Evolutionary conservation across 352 stramenopile genomes (phyloP), one percentile per base, ranked within the genome.

Genomic region (Pythium rhizo-oryzae): DNA sequence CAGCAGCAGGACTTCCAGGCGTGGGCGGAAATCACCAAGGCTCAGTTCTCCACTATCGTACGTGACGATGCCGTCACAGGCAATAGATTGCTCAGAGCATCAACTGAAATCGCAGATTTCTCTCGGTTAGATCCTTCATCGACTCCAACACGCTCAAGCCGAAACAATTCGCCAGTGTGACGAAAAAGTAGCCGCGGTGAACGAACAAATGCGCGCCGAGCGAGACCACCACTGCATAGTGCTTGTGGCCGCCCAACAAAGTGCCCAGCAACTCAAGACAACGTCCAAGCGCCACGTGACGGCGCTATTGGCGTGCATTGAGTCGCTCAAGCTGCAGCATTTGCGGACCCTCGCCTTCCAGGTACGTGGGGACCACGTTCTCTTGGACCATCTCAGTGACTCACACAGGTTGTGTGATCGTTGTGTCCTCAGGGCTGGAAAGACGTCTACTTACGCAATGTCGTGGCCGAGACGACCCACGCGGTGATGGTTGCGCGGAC

Each of bases 401-500:
- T 47, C 13, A 47, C 41, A 47, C 41, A 2, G 13, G 7, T 41
- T 11, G 8, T 11, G 35, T 41, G 41, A 4, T 19, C 7, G n/a
- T n/a, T 16, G 18, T 47, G 13, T 47, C 18, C 41, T 4, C 55
- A 85, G 75, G 67, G 67, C 4, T 91, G 81, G 80, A 91, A 89
- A 47, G 78, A 89, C 11, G 55, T 75, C 8, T 82, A 84, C 43
- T 55, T 90, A 49, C 71, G 80, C 19, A 77, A 67, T 12, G 58
- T 87, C 4, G 72, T 89, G 0, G 79, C 72, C 1, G 74, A 91
- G 53, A 83, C 80, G n/a, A 90, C 81, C 21, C 83, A 91, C 56
- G 78, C 79, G 1, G 83, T 81, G 24, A 89, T 91, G 83, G 58
- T 90, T 4, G 79, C 68, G n/a, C 59, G 76, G 33, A 35, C 60